phyloP scores from a whole-genome alignment of 1,284 basidiomycete species.

The Cerioporus squamosus region DNA sequence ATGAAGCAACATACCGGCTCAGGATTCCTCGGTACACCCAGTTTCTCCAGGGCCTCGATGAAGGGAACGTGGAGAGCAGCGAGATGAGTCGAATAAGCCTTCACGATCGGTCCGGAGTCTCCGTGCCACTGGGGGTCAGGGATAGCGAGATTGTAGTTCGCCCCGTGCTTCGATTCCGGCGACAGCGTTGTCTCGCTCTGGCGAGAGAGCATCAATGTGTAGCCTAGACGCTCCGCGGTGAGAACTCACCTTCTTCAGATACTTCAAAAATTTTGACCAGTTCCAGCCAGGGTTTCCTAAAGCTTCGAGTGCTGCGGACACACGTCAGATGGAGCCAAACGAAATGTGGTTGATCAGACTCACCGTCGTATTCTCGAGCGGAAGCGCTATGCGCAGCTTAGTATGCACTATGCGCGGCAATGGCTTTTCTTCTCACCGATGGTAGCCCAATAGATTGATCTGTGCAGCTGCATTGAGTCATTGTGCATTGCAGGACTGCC shows the following conservation, averaged over 20 bases:
- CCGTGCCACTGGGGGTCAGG: conserved; percentile 19
- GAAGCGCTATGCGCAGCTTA: conserved; percentile 9
- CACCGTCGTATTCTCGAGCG: conserved; percentile 24
- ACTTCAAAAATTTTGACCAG: conserved; percentile 26
- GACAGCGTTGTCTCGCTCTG: conserved; percentile 13
- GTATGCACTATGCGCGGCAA: neutral
- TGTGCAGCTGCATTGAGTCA: neutral
- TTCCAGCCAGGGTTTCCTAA: conserved; percentile 34
- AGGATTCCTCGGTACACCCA: conserved; percentile 10
- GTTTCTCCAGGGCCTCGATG: conserved; percentile 22
- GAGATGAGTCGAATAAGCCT: conserved; percentile 9
- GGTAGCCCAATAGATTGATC: conserved; percentile 14
- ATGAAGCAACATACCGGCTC: conserved; percentile 6
- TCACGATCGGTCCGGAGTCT: conserved; percentile 26
- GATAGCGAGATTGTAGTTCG: neutral
- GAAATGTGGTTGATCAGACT: neutral
- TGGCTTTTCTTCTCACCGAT: conserved; percentile 5
- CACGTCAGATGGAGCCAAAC: too few relatives aligned
- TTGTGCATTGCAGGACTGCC: too few relatives aligned
- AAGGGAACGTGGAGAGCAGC: conserved; percentile 1
- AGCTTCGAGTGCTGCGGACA: conserved; percentile 20
- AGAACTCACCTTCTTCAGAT: conserved; percentile 15
- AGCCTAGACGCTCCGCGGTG: neutral
- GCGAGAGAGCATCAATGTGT: neutral
- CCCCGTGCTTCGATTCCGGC: neutral